A percentile compares a stretch with the other conserved stretches of the same genome.
phyloP scores from a whole-genome alignment of 1,284 basidiomycete genomes.

The Bjerkandera adusta region DNA sequence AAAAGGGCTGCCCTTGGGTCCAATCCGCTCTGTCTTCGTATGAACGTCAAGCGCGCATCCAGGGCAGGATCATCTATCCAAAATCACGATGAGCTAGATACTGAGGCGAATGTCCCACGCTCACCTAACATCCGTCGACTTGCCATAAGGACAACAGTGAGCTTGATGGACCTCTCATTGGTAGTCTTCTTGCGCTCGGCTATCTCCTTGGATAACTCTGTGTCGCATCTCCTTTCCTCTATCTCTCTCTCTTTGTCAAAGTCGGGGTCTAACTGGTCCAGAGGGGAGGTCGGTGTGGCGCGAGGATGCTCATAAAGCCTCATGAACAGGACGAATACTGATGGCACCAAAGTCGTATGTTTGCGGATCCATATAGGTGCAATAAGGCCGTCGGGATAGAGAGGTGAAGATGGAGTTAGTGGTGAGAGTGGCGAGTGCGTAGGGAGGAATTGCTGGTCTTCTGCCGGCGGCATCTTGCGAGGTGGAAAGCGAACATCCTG shows the following conservation, averaged over 20 bases:
- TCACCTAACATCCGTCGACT: constrained; percentile 79
- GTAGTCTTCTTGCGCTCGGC: constrained; percentile 75
- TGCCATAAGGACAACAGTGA: constrained; percentile 94
- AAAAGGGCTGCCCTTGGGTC: constrained; percentile 92
- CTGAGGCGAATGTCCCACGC: too few species aligned
- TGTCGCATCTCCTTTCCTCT: constrained; percentile 73
- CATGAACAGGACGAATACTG: constrained; percentile 90
- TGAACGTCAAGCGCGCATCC: constrained; percentile 80
- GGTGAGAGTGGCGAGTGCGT: constrained; percentile 90
- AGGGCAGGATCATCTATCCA: constrained; percentile 70
- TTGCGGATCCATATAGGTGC: constrained; percentile 98
- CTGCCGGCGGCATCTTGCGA: constrained; percentile 67
- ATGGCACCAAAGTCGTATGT: constrained; percentile 87
- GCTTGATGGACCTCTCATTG: constrained; percentile 86
- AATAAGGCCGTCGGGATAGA: constrained; percentile 93
- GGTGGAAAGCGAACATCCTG: constrained; percentile 82
- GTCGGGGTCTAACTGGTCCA: constrained; percentile 51
- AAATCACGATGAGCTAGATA: too few species aligned
- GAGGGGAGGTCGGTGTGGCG: constrained; percentile 42
- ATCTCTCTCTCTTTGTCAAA: constrained; percentile 53
- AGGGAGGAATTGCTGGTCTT: constrained; percentile 48
- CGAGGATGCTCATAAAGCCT: constrained; percentile 70
- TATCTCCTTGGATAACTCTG: constrained; percentile 77
- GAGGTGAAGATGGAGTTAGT: constrained; percentile 81
- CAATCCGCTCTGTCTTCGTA: constrained; percentile 84